Percentiles rank a stretch among this genome's conserved stretches.
These are phyloP conservation scores for Penicillium fuscoglaucum DNA, from an alignment of 2,329 filamentous ascomycete genomes.

Conservation along the genomic window DNA sequence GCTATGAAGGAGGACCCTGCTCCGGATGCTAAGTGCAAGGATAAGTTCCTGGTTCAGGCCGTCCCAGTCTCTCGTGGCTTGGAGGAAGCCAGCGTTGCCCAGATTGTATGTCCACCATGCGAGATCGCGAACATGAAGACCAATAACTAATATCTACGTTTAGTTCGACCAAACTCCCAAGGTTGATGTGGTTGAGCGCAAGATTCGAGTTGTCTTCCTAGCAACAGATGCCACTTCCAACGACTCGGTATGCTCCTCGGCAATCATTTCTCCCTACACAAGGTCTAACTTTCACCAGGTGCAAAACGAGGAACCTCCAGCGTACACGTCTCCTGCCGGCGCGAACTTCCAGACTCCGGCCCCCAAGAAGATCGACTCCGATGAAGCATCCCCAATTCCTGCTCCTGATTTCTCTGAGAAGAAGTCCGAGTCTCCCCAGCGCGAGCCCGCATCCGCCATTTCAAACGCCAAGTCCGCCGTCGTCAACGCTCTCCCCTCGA, in stretches of 20 bases:
- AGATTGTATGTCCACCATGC: constrained; percentile 64
- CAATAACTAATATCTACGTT: constrained; percentile 18
- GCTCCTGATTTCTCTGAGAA: constrained; percentile 39
- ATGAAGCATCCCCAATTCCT: constrained; percentile 36
- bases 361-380: constrained; percentile 41
- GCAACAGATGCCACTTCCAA: constrained; percentile 56
- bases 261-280: background rate
- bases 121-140: constrained; percentile 7
- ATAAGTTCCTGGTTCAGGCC: constrained; percentile 97
- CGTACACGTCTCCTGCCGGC: constrained; percentile 58
- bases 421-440: constrained; percentile 44
- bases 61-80: constrained; percentile 79
- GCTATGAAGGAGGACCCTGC: constrained; percentile 96
- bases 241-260: constrained; percentile 35
- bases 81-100: constrained; percentile 75
- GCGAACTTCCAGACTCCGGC: constrained; percentile 50
- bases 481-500: constrained; percentile 50
- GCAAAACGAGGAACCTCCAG: constrained; percentile 50
- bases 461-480: constrained; percentile 48
- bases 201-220: constrained; percentile 90
- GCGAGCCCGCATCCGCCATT: constrained; percentile 36
- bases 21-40: constrained; percentile 82
- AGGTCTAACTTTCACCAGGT: constrained; percentile 23
- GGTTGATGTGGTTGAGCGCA: constrained; percentile 80
- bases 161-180: constrained; percentile 79